Conservation (phyloP, 1,284 basidiomycete genomes). For the Melampsora americana region DNA sequence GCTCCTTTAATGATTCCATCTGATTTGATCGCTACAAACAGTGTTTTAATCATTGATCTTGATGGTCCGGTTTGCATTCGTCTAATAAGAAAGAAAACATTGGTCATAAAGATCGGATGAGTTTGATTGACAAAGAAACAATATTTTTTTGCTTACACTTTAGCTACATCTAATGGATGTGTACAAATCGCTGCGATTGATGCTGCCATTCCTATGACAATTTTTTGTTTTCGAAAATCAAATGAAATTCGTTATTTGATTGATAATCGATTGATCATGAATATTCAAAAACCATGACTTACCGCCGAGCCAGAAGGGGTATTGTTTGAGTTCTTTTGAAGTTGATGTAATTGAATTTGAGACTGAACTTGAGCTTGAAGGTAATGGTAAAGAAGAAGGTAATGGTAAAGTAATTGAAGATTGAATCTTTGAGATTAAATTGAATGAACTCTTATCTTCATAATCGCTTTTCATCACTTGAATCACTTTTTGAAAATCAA, state of each 20-base stretch:
- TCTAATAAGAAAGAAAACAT: conserved; percentile 3
- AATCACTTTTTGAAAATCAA: not conserved
- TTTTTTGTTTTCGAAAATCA: not conserved
- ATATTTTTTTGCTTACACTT: conserved; percentile 16
- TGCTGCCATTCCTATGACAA: conserved; percentile 24
- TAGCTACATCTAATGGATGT: conserved; percentile 43
- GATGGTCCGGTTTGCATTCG: conserved; percentile 42
- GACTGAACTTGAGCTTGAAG: not conserved
- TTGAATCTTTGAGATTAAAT: not conserved
- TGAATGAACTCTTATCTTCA: not conserved
- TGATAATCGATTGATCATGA: not conserved
- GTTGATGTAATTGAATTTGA: not conserved
- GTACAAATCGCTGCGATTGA: conserved; percentile 38
- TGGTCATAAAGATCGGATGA: not conserved
- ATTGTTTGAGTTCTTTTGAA: conserved; percentile 2
- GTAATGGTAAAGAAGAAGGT: too few species aligned
- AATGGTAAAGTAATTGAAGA: too few species aligned
- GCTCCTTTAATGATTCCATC: conserved; percentile 61
- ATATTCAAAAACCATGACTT: conserved; percentile 2
- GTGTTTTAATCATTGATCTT: conserved; percentile 34
- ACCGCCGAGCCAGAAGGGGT: conserved; percentile 44
- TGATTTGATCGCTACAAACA: conserved; percentile 12
- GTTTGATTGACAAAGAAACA: not conserved
- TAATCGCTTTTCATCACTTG: not conserved
- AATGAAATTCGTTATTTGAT: not conserved